Evolutionary conservation across 23 red algal genomes (phyloP).

Genomic region (Gracilaria caudata): DNA sequence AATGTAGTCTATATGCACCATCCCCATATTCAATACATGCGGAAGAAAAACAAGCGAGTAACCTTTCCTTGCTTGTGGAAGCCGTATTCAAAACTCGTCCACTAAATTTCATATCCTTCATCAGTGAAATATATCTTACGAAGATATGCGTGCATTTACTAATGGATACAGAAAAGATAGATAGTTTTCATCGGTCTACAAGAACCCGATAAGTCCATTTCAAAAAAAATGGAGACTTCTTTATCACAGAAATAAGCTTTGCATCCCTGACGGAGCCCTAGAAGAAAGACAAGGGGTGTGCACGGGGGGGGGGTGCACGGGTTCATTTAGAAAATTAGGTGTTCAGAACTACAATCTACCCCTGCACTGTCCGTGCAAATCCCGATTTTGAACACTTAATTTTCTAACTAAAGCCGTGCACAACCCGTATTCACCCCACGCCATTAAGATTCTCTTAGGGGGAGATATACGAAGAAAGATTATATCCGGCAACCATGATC

Average conservation of each 20-base stretch:
- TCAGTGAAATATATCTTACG: background rate
- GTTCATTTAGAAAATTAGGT: too few relatives aligned
- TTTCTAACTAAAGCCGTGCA: too few relatives aligned
- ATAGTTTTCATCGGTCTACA: background rate
- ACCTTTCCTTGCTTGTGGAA: slow-evolving; percentile 13
- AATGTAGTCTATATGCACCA: slow-evolving; percentile 32
- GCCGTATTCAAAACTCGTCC: slow-evolving; percentile 3
- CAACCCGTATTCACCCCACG: too few relatives aligned
- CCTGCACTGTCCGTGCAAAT: too few relatives aligned
- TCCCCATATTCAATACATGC: slow-evolving; percentile 13
- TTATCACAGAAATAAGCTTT: background rate
- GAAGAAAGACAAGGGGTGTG: too few relatives aligned
- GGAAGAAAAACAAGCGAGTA: background rate
- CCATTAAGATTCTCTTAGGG: too few relatives aligned
- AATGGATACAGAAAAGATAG: background rate
- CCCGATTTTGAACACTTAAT: too few relatives aligned
- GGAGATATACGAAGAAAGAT: background rate
- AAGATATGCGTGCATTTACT: background rate
- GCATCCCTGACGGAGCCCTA: too few relatives aligned
- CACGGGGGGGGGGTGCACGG: too few relatives aligned
- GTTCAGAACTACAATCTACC: too few relatives aligned
- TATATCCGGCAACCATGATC: background rate
- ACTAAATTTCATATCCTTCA: background rate
- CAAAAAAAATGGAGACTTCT: background rate
- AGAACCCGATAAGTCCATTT: background rate